Conservation (phyloP, 306 rosid genomes). For the Casuarina glauca region DNA sequence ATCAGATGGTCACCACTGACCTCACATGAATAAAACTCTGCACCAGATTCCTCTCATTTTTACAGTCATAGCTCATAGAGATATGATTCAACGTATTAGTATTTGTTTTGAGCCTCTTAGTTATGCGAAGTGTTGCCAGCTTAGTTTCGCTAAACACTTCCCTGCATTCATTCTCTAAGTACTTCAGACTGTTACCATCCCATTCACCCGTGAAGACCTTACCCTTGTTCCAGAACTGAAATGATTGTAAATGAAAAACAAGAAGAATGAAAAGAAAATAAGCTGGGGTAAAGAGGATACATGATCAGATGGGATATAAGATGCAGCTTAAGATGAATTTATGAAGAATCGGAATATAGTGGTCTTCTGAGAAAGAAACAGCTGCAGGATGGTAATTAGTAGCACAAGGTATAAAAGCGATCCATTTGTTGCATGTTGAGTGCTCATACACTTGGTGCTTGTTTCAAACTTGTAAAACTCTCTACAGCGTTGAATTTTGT, state of each 20-base stretch:
- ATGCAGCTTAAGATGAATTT: not conserved
- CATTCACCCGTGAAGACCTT: not conserved
- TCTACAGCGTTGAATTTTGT: not conserved
- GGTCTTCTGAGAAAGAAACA: not conserved
- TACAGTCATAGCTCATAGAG: not conserved
- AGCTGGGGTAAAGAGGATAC: not conserved
- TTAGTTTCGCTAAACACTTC: not conserved
- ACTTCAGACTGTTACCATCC: not conserved
- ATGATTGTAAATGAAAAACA: not conserved
- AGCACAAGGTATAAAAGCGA: not conserved
- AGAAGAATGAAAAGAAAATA: not conserved
- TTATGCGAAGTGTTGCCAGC: conserved; percentile 2
- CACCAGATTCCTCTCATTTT: not conserved
- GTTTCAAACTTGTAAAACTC: not conserved
- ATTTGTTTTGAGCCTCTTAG: not conserved
- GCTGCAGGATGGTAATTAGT: not conserved
- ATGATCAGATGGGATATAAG: not conserved
- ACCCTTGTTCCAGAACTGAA: not conserved
- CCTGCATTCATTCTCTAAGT: not conserved
- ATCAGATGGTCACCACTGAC: not conserved
- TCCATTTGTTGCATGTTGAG: not conserved
- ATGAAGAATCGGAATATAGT: not conserved
- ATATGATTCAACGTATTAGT: not conserved
- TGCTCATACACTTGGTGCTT: not conserved
- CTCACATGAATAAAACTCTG: not conserved